phyloP scores from a whole-genome alignment of 2,329 filamentous ascomycete species.

The Microdochium bolleyi region DNA sequence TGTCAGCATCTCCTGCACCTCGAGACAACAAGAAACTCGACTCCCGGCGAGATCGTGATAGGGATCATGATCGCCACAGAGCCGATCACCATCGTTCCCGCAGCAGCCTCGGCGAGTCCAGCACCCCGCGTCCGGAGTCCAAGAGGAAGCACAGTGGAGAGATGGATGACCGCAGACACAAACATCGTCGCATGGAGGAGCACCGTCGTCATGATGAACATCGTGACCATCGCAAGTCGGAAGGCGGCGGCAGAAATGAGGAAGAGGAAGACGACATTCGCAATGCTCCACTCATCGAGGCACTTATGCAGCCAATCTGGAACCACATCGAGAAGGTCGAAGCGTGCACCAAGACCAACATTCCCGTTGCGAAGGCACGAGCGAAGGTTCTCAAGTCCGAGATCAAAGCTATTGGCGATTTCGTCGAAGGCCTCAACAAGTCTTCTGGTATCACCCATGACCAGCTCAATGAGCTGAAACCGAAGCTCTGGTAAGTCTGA shows the following conservation, averaged over 20 bases:
- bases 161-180: conserved; percentile 39
- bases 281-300: conserved; percentile 20
- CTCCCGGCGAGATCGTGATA: conserved; percentile 39
- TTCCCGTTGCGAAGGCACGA: conserved; percentile 21
- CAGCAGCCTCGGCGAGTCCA: conserved; percentile 42
- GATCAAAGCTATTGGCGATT: conserved; percentile 24
- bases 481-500: conserved; percentile 22
- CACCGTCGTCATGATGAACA: conserved; percentile 27
- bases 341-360: conserved; percentile 22
- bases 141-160: conserved; percentile 56
- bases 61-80: conserved; percentile 32
- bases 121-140: conserved; percentile 41
- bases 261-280: conserved; percentile 31
- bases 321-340: conserved; percentile 20
- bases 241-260: conserved; percentile 12
- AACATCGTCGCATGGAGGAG: conserved; percentile 44
- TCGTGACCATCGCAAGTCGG: conserved; percentile 4
- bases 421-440: conserved; percentile 22
- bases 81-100: conserved; percentile 42
- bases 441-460: conserved; percentile 17
- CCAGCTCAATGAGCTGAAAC: conserved; percentile 23
- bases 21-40: conserved; percentile 36
- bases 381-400: conserved; percentile 23
- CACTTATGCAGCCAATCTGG: conserved; percentile 25
- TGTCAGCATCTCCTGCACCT: conserved; percentile 66